These are phyloP conservation scores for Agrocybe praecox DNA, from an alignment of 768 basidiomycete species.

Conservation along the genomic window DNA sequence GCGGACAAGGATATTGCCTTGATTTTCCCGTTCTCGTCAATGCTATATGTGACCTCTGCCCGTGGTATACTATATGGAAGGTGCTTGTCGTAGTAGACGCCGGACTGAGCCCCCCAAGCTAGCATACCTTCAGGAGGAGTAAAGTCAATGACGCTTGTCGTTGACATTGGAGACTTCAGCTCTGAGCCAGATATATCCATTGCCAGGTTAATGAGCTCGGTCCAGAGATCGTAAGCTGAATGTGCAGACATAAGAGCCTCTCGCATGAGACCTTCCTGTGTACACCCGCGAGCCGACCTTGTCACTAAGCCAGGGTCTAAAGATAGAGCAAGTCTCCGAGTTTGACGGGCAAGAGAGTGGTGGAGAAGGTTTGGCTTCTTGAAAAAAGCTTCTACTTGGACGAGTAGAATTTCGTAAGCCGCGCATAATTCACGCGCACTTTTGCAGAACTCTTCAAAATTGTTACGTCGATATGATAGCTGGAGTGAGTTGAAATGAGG, in stretches of 20 bases:
- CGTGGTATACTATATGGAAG: not conserved
- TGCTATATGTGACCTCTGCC: not conserved
- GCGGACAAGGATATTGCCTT: slow-evolving; percentile 35
- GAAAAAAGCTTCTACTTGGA: not conserved
- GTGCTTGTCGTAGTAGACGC: not conserved
- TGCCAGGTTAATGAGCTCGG: not conserved
- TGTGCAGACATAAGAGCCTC: not conserved
- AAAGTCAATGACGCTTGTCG: not conserved
- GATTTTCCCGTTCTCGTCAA: slow-evolving; percentile 21
- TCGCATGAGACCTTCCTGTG: not conserved
- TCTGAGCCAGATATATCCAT: not conserved
- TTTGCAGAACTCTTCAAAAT: not conserved
- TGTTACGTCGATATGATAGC: not conserved
- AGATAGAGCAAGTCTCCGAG: not conserved
- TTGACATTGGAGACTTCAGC: not conserved
- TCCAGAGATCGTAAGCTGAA: not conserved
- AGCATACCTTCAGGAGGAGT: not conserved
- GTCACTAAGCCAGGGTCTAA: not conserved
- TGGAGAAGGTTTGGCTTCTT: not conserved
- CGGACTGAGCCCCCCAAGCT: not conserved
- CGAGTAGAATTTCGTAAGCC: not conserved
- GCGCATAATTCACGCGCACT: not conserved
- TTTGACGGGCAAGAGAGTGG: not conserved
- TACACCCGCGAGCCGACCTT: not conserved
- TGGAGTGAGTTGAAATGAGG: not conserved